Conservation (phyloP, 495 filamentous ascomycete genomes). For the Xylaria longipes region DNA sequence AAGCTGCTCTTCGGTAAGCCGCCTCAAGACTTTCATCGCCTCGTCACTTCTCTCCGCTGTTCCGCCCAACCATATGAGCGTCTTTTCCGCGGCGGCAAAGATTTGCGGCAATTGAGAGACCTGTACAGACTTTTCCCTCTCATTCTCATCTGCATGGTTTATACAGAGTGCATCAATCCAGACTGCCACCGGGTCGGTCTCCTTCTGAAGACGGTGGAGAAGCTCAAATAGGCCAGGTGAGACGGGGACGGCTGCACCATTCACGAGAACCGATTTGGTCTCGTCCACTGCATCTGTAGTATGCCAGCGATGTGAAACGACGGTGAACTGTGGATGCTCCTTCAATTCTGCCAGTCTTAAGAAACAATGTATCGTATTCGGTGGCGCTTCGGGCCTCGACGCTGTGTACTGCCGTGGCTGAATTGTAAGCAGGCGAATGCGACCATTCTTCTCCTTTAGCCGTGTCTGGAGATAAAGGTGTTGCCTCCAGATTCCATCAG, state of each 20-base stretch:
- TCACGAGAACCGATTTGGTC: constrained; percentile 24
- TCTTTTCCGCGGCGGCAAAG: constrained; percentile 16
- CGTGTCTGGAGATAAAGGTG: constrained; percentile 28
- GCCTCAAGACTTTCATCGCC: constrained; percentile 24
- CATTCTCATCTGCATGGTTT: constrained; percentile 42
- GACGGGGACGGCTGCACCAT: constrained; percentile 25
- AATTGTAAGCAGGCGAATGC: constrained; percentile 28
- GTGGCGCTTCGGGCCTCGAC: constrained; percentile 18
- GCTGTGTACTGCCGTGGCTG: constrained; percentile 23
- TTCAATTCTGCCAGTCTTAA: constrained; percentile 26
- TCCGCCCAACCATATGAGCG: constrained; percentile 24
- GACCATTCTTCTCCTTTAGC: constrained; percentile 25
- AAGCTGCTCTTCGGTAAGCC: constrained; percentile 27
- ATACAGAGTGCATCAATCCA: constrained; percentile 49
- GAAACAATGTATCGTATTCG: constrained; percentile 23
- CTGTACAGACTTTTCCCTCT: constrained; percentile 44
- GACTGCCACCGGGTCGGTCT: constrained; percentile 17
- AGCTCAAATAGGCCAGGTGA: constrained; percentile 25
- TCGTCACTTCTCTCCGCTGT: constrained; percentile 21
- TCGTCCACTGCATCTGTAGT: constrained; percentile 19
- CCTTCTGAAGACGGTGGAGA: constrained; percentile 16
- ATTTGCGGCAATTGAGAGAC: constrained; percentile 30
- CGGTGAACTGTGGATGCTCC: constrained; percentile 21
- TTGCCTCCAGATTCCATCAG: constrained; percentile 21
- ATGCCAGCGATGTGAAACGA: constrained; percentile 27